Conservation (phyloP, 768 basidiomycete species). For the Pisolithus tinctorius region DNA sequence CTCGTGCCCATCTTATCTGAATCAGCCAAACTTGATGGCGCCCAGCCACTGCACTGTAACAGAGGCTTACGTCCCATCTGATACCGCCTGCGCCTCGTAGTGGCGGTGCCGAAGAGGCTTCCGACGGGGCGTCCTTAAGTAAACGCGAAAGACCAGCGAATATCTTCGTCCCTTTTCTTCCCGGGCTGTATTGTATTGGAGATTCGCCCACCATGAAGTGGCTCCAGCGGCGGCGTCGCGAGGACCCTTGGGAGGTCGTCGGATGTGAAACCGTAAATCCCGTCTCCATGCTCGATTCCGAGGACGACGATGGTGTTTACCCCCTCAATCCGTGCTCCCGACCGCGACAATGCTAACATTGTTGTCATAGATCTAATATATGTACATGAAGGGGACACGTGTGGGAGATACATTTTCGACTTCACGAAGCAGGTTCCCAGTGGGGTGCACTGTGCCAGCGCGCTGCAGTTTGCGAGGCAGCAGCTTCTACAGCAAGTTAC, state of each 20-base stretch:
- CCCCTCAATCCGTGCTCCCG: conserved; percentile 3
- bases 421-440: conserved; percentile 39
- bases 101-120: background rate
- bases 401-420: conserved; percentile 60
- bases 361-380: conserved; percentile 42
- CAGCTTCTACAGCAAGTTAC: conserved; percentile 52
- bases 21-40: background rate
- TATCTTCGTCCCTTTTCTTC: conserved; percentile 3
- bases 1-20: background rate
- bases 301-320: conserved; percentile 46
- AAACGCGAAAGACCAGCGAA: conserved; percentile 5
- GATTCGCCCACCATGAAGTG: conserved; percentile 22
- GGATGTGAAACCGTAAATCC: conserved; percentile 59
- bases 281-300: conserved; percentile 48
- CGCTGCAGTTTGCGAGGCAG: conserved; percentile 56
- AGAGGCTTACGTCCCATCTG: background rate
- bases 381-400: conserved; percentile 47
- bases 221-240: conserved; percentile 47
- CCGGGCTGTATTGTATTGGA: conserved; percentile 12
- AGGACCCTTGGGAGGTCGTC: conserved; percentile 74
- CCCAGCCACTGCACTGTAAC: background rate
- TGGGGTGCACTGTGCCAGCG: conserved; percentile 41
- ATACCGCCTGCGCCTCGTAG: background rate
- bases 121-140: background rate
- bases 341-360: conserved; percentile 3